A percentile compares a stretch with the other conserved stretches of the same genome.
Evolutionary conservation across 805 yeast species (phyloP).

Genomic region (Candida pseudoglaebosa): DNA sequence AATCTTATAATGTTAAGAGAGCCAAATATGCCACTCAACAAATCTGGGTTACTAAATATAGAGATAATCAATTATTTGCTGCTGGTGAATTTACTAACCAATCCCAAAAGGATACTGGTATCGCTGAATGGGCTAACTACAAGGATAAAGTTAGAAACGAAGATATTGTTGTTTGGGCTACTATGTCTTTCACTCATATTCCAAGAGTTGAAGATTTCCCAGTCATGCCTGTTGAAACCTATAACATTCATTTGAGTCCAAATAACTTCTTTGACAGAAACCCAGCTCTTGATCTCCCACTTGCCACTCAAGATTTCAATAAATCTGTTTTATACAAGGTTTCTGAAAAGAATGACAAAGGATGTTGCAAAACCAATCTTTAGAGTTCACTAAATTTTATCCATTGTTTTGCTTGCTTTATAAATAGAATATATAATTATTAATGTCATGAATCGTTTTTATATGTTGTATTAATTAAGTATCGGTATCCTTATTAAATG

Average conservation of each 20-base stretch:
- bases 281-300: conserved; percentile 77
- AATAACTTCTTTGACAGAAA: conserved; percentile 71
- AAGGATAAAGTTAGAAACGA: conserved; percentile 66
- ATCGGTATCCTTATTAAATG: too few relatives aligned
- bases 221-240: conserved; percentile 82
- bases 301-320: conserved; percentile 63
- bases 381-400: background rate
- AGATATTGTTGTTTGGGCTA: conserved; percentile 77
- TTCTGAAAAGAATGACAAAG: conserved; percentile 11
- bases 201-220: conserved; percentile 88
- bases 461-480: too few relatives aligned
- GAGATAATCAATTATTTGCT: conserved; percentile 67
- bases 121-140: conserved; percentile 68
- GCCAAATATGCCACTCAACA: conserved; percentile 75
- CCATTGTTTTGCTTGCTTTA: too few relatives aligned
- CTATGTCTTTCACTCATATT: conserved; percentile 75
- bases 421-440: too few relatives aligned
- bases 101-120: conserved; percentile 65
- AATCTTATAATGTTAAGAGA: conserved; percentile 64
- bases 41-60: conserved; percentile 77
- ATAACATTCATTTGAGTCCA: conserved; percentile 61
- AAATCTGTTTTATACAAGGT: conserved; percentile 45
- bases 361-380: conserved; percentile 4
- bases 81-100: conserved; percentile 88
- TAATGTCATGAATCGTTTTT: too few relatives aligned